Conservation (phyloP, 768 basidiomycete genomes). For the Leccinellum rugosiceps region DNA sequence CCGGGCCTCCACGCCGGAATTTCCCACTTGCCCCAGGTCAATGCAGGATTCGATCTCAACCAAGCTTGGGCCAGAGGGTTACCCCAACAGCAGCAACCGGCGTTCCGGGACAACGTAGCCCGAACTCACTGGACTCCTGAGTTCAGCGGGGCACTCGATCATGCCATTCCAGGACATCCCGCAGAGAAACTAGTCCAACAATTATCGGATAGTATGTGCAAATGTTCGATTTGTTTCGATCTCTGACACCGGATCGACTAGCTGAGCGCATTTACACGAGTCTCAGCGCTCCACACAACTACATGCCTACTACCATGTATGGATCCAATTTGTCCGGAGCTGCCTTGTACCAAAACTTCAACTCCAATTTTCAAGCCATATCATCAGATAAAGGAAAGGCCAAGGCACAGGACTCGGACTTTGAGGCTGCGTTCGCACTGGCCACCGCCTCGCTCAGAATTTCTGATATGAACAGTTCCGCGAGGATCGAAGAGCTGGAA, state of each 20-base stretch:
- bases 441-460: slow-evolving; percentile 50
- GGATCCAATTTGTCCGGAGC: slow-evolving; percentile 34
- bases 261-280: slow-evolving; percentile 40
- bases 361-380: slow-evolving; percentile 20
- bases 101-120: slow-evolving; percentile 33
- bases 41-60: slow-evolving; percentile 37
- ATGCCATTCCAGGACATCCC: slow-evolving; percentile 23
- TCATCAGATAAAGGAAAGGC: slow-evolving; percentile 64
- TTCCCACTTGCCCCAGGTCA: slow-evolving; percentile 20
- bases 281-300: slow-evolving; percentile 34
- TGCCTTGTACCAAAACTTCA: slow-evolving; percentile 33
- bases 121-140: slow-evolving; percentile 56
- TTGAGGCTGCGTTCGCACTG: slow-evolving; percentile 82
- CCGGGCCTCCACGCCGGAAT: slow-evolving; percentile 29
- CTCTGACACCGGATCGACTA: slow-evolving; percentile 12
- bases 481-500: slow-evolving; percentile 53
- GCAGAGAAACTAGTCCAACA: slow-evolving; percentile 32
- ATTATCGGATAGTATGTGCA: slow-evolving; percentile 23
- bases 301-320: slow-evolving; percentile 31
- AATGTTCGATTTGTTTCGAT: not conserved
- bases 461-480: slow-evolving; percentile 39
- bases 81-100: slow-evolving; percentile 39
- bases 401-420: slow-evolving; percentile 73
- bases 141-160: slow-evolving; percentile 38
- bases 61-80: slow-evolving; percentile 56